phyloP scores from a whole-genome alignment of 306 rosid genomes.

The Potentilla sterilis region DNA sequence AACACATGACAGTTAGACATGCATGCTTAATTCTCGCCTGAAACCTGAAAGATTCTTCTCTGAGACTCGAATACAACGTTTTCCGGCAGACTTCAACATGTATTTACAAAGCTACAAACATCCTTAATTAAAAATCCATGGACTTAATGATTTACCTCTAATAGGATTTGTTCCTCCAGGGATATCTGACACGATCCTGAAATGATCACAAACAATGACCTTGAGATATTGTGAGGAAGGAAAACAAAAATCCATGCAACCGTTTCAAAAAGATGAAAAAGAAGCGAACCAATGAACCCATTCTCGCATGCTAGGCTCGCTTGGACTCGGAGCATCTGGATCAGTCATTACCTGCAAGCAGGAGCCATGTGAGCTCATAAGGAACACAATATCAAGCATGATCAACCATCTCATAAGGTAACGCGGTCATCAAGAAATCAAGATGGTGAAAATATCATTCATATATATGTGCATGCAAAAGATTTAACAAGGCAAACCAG shows the following conservation, averaged over 20 bases:
- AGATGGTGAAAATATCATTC: neutral
- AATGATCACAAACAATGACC: slow-evolving; percentile 3
- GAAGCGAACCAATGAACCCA: slow-evolving; percentile 68
- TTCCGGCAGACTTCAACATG: neutral
- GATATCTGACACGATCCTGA: slow-evolving; percentile 77
- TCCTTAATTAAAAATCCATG: neutral
- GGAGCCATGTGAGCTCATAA: too few species aligned
- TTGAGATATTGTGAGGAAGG: neutral
- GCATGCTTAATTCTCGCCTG: slow-evolving; percentile 29
- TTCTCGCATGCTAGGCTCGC: slow-evolving; percentile 88
- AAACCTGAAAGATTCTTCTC: slow-evolving; percentile 12
- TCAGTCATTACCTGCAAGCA: slow-evolving; percentile 75
- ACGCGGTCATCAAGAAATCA: neutral
- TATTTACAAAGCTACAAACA: neutral
- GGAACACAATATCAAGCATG: neutral
- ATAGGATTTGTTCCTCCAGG: slow-evolving; percentile 73
- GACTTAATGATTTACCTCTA: slow-evolving; percentile 40
- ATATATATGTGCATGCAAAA: slow-evolving; percentile 9
- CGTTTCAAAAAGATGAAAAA: neutral
- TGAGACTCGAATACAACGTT: neutral
- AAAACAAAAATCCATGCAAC: neutral
- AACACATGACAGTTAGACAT: slow-evolving; percentile 27
- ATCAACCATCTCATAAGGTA: neutral
- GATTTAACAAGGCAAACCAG: slow-evolving; percentile 35
- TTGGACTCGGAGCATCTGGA: slow-evolving; percentile 95